Evolutionary conservation across 2,329 filamentous ascomycete species (phyloP), one percentile per base, ranked within the genome.

Genomic region (Aureobasidium vineae): DNA sequence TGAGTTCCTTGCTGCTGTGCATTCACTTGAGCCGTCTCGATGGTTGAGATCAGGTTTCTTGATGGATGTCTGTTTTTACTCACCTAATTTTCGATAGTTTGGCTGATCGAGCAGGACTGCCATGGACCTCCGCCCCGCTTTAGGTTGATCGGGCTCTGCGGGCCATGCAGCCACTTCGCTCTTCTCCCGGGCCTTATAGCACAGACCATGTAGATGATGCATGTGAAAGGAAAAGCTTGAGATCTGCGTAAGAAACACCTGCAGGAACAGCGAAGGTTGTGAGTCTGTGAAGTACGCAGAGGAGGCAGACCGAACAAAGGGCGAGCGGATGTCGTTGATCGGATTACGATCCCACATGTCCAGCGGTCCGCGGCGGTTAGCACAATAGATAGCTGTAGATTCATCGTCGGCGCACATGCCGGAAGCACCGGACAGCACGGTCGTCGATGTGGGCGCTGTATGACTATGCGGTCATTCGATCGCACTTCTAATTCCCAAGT

Each of bases 161-260:
- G 38, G 57, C 26, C 43, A 61, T 61, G 57, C 57, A 61, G 57
- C 57, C 57, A 61, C 57, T 59, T 56, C 16, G 57, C 57, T 61
- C 57, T 61, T 61, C 57, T 61, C 31, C 57, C 41, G 57, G 57
- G 41, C 57, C 57, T 61, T 61, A 49, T 47, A 33, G 57, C 57
- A 61, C 57, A 61, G 57, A 49, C 41, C 57, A 61, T 36, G n/a
- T 45, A 13, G 40, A 45, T 59, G 54, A 61, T 61, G 57, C 57
- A 61, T 61, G 57, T 61, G 57, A 61, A 61, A 38, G 57, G 41
- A 61, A 61, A 61, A 47, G 57, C 57, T 61, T 49, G 57, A 49
- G 57, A 61, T 47, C 41, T 49, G 40, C 28, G n/a, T 31, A 38
- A 47, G 31, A 11, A 11, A 47, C 38, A 33, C 4, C 28, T 38